Base-by-base conservation (phyloP, 345 rosid genomes). In the Sonneratia alba region DNA sequence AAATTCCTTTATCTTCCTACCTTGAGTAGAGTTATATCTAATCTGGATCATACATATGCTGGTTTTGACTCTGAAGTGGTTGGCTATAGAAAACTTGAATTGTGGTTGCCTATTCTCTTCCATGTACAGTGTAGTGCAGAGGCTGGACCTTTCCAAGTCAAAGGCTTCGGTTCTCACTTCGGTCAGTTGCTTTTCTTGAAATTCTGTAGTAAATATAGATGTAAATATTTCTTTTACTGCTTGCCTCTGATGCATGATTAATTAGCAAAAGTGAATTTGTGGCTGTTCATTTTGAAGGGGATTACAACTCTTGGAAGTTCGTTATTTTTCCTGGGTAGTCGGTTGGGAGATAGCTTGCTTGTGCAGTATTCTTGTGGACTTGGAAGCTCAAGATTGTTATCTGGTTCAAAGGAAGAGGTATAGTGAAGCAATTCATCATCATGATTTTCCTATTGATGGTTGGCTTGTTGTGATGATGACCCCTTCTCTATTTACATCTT, bases 151-250 rank as follows among this genome's bases (percentile, higher is more conserved):
- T 73, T 86, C 97, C 75, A 92, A 95, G 84, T 90, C 99, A 66
- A 95, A 92, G 82, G 97, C 99, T 80, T 95, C 98, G 61, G 98
- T 95, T 63, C 97, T 95, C 74, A 85, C 94, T 77, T 92, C 98
- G 89, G 99, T 95, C 75, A 84, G 98, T 87, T 73, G 62, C 49
- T 45, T 69, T 62, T 14, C 66, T n/a, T 62, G 66, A 62, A 11
- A 34, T 15, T 62, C 37, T 34, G 64, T n/a, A 62, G 66, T 62
- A 62, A 62, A 62, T 62, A 11, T 12, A 59, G 14, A 36, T 27
- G 0, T 43, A 9, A 32, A 6, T 55, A 12, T 22, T 72, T 77
- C 65, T 65, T 64, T 38, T 77, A 56, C 32, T 55, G 24, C 36
- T 38, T 51, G 55, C 53, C 67, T 66, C 64, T 72, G 24, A 22